Percentiles rank a stretch among this genome's conserved stretches.
phyloP scores from a whole-genome alignment of 73 alveolate species.

The Durusdinium trenchii region DNA sequence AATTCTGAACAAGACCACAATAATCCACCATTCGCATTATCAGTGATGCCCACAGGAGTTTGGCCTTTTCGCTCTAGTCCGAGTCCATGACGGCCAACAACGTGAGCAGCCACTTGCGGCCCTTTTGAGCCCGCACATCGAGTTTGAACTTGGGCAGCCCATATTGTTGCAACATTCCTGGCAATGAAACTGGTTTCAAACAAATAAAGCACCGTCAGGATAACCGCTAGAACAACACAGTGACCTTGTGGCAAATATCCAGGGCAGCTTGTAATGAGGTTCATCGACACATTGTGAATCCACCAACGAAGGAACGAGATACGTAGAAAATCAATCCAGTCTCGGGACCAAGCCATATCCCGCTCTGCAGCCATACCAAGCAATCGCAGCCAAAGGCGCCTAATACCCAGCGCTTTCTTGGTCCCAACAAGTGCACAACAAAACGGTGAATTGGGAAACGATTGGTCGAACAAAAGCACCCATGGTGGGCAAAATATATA shows the following conservation, averaged over 20 bases:
- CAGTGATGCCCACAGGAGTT: too few relatives aligned
- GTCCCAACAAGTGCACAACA: not conserved
- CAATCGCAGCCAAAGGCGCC: constrained; percentile 49
- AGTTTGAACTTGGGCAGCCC: constrained; percentile 70
- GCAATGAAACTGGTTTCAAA: not conserved
- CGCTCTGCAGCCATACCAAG: constrained; percentile 66
- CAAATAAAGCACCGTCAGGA: not conserved
- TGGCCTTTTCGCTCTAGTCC: not conserved
- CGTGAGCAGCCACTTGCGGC: constrained; percentile 79
- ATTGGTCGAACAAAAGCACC: too few relatives aligned
- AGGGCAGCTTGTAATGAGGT: too few relatives aligned
- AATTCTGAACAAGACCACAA: not conserved
- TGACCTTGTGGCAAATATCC: not conserved
- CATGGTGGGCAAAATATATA: too few relatives aligned
- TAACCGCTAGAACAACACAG: not conserved
- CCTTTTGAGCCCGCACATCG: constrained; percentile 62
- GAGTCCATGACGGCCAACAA: constrained; percentile 37
- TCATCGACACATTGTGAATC: too few relatives aligned
- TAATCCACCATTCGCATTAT: too few relatives aligned
- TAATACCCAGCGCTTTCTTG: not conserved
- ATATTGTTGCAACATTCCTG: constrained; percentile 16
- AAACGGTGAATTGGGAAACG: not conserved
- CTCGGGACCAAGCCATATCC: not conserved
- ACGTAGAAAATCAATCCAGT: too few relatives aligned
- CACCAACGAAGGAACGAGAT: too few relatives aligned